phyloP scores from a whole-genome alignment of 306 rosid genomes.

The Quercus bicolor region DNA sequence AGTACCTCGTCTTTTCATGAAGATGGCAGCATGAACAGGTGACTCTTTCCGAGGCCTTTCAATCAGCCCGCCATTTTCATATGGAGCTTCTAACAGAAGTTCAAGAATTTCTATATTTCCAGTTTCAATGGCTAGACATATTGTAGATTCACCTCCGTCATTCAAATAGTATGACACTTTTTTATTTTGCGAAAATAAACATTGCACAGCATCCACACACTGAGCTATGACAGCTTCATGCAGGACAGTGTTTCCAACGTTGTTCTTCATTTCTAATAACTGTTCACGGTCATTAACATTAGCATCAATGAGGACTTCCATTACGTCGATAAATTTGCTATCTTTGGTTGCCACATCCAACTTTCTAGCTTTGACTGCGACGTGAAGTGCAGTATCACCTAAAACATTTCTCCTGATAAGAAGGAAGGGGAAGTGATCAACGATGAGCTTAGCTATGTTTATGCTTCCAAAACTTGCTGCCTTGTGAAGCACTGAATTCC shows the following conservation, averaged over 20 bases:
- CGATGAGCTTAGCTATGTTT: not conserved
- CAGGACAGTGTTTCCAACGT: not conserved
- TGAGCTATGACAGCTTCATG: not conserved
- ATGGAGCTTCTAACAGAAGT: not conserved
- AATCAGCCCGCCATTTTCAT: rapidly evolving
- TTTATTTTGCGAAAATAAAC: not conserved
- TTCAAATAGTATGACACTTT: not conserved
- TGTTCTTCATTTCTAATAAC: not conserved
- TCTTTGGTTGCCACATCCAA: too few species aligned
- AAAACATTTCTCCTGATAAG: not conserved
- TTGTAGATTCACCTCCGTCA: not conserved
- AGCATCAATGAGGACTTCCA: not conserved
- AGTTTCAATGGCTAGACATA: not conserved
- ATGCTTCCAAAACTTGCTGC: not conserved
- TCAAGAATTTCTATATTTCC: not conserved
- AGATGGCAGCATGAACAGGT: not conserved
- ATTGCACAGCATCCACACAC: rapidly evolving
- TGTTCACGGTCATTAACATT: not conserved
- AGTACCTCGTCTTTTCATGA: not conserved
- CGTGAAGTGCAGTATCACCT: constrained; percentile 3
- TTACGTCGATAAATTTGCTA: not conserved
- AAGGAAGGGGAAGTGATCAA: not conserved
- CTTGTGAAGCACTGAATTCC: not conserved
- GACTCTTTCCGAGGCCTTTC: not conserved
- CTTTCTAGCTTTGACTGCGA: not conserved